These are phyloP conservation scores for Kluyveromyces sp. DNA, from an alignment of 1,139 yeast genomes.

Conservation along the genomic window DNA sequence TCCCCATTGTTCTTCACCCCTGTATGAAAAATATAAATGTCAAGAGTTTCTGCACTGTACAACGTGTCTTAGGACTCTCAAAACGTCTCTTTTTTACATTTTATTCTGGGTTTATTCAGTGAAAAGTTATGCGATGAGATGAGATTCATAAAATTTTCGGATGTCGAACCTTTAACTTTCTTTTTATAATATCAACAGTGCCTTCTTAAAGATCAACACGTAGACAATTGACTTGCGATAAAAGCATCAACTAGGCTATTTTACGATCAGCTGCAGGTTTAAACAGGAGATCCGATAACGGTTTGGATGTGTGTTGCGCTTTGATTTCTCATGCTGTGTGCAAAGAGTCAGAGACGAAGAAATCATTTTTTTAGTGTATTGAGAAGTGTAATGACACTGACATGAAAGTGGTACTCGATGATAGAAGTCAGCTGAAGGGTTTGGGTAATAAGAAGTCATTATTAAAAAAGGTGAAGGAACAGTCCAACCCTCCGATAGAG, in stretches of 20 bases:
- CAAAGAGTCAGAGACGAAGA: no score
- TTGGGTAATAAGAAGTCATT: background rate
- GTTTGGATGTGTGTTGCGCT: no score
- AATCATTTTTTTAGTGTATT: no score
- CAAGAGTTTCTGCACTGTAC: background rate
- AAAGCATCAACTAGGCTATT: no score
- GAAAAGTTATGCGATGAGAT: constrained; percentile 11
- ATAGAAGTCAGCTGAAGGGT: background rate
- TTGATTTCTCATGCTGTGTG: no score
- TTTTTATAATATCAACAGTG: constrained; percentile 1
- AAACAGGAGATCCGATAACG: no score
- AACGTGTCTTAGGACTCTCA: background rate
- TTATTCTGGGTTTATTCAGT: background rate
- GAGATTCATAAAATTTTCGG: constrained; percentile 11
- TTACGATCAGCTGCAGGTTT: no score
- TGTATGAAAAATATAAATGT: background rate
- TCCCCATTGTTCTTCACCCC: constrained; percentile 19
- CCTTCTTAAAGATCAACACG: background rate
- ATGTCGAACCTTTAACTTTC: background rate
- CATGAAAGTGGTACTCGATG: constrained; percentile 2
- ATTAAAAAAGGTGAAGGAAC: no score
- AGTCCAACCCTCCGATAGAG: background rate
- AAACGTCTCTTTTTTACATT: background rate
- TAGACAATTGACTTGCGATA: no score
- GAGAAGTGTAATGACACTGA: no score